A percentile compares a stretch with the other conserved stretches of the same genome.
Conservation (phyloP, 352 stramenopile species). For the Phytophthora idaei region DNA sequence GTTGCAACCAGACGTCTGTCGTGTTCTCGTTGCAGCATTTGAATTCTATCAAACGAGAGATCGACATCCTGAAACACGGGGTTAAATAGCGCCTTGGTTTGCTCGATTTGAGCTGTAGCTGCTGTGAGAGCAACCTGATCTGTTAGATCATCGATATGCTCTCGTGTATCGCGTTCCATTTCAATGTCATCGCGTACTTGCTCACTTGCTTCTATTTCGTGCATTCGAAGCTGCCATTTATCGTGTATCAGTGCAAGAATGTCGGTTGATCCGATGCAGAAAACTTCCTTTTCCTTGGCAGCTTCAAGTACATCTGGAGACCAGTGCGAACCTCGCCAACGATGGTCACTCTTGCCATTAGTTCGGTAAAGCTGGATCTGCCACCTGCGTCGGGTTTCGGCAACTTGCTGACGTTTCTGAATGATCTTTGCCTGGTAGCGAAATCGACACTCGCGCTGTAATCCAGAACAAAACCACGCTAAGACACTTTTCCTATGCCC, state of each 20-base stretch:
- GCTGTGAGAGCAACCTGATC: constrained; percentile 53
- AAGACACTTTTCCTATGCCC: neutral
- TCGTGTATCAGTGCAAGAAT: constrained; percentile 56
- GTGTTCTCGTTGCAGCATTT: constrained; percentile 39
- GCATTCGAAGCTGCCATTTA: constrained; percentile 46
- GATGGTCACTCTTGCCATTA: constrained; percentile 66
- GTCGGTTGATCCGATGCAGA: constrained; percentile 57
- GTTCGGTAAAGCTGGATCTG: constrained; percentile 50
- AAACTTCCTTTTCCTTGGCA: constrained; percentile 53
- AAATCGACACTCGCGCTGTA: constrained; percentile 67
- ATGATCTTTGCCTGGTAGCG: constrained; percentile 43
- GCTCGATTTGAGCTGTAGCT: constrained; percentile 59
- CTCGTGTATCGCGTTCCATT: constrained; percentile 29
- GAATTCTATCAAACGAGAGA: constrained; percentile 45
- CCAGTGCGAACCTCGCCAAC: constrained; percentile 60
- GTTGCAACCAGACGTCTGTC: constrained; percentile 15
- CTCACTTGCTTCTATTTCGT: constrained; percentile 12
- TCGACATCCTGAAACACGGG: constrained; percentile 68
- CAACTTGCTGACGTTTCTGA: constrained; percentile 43
- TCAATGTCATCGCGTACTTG: constrained; percentile 29
- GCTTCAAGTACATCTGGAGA: constrained; percentile 50
- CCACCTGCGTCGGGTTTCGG: constrained; percentile 61
- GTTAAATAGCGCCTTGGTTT: constrained; percentile 67
- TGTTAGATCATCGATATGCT: constrained; percentile 42
- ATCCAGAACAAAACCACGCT: constrained; percentile 2